Base-by-base conservation (phyloP, 2,329 filamentous ascomycete species). In the Aspergillus sp. region DNA sequence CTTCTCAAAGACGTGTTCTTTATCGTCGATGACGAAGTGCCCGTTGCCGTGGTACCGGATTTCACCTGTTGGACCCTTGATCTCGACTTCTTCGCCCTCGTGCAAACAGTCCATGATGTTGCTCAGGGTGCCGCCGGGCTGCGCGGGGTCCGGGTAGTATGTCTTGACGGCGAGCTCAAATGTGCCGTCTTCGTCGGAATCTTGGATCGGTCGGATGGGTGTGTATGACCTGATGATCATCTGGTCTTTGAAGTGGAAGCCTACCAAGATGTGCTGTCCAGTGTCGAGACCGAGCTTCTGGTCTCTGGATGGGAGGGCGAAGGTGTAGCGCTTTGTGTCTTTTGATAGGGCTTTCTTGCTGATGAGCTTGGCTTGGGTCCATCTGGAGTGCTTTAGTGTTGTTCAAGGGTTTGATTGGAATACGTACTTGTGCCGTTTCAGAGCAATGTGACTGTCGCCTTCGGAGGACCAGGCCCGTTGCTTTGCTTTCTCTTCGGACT, bases 111-210 rank as follows among this genome's bases (percentile, higher is more conserved):
- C 76, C 2, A 82, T 73, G 47, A 82, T 76, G 52, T 80, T 81
- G 40, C 71, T 76, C 66, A 82, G 73, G 9, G 79, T 78, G n/a
- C 79, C 79, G 13, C 79, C 79, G 1, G 79, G 79, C 55, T 80
- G 76, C 2, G 66, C 64, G 1, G 67, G 55, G 35, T 66, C 71
- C 0, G 79, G 78, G 50, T 77, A 79, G 59, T 82, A 82, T 4
- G 38, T 41, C 17, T 41, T 41, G 14, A 41, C 38, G 16, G 38
- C 38, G 38, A 41, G 0, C 16, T 80, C 70, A 56, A 81, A 80
- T 0, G 73, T 78, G 4, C 75, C 75, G 43, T 74, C 65, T 19
- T 73, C 68, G 20, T 36, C 19, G 20, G 19, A 6, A n/a, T 32
- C 32, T 80, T 70, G 56, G 81, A 80, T 1, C 73, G 80, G 80